Evolutionary conservation across 2,329 filamentous ascomycete species (phyloP).

Genomic region (Leptosphaerulina australis): DNA sequence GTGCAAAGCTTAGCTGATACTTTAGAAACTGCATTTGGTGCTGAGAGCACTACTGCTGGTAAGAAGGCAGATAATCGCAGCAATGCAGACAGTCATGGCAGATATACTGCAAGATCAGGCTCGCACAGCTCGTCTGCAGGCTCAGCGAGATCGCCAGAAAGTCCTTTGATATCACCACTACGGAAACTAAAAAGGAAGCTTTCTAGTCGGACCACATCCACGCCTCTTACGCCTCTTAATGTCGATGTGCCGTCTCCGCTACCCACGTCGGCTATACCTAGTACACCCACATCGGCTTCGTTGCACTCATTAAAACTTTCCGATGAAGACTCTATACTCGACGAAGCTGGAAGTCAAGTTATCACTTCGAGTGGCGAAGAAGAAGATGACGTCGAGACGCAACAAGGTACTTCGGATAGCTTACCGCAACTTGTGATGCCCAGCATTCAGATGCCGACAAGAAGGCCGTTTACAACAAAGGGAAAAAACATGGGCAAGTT

Average conservation of each 20-base stretch:
- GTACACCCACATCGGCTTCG: slow-evolving; percentile 65
- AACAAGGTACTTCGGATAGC: slow-evolving; percentile 42
- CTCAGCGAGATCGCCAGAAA: slow-evolving; percentile 28
- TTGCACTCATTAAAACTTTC: slow-evolving; percentile 64
- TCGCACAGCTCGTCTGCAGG: slow-evolving; percentile 32
- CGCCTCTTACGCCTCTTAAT: slow-evolving; percentile 35
- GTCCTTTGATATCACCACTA: slow-evolving; percentile 25
- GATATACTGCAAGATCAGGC: slow-evolving; percentile 21
- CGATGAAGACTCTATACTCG: slow-evolving; percentile 62
- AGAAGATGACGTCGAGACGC: slow-evolving; percentile 52
- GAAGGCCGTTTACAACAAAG: slow-evolving; percentile 85
- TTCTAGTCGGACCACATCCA: slow-evolving; percentile 30
- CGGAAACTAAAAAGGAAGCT: slow-evolving; percentile 32
- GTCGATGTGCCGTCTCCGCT: slow-evolving; percentile 49
- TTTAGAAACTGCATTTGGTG: slow-evolving; percentile 51
- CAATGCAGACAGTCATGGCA: slow-evolving; percentile 39
- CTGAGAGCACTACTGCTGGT: slow-evolving; percentile 30
- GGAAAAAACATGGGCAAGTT: slow-evolving; percentile 84
- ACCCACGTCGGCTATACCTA: slow-evolving; percentile 58
- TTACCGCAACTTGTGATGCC: slow-evolving; percentile 94
- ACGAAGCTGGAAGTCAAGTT: slow-evolving; percentile 62
- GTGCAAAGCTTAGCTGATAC: slow-evolving; percentile 64
- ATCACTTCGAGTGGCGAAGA: slow-evolving; percentile 62
- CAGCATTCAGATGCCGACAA: slow-evolving; percentile 86
- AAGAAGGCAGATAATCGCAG: slow-evolving; percentile 34